Evolutionary conservation across 306 rosid genomes (phyloP).

Genomic region (Canavalia gladiata): DNA sequence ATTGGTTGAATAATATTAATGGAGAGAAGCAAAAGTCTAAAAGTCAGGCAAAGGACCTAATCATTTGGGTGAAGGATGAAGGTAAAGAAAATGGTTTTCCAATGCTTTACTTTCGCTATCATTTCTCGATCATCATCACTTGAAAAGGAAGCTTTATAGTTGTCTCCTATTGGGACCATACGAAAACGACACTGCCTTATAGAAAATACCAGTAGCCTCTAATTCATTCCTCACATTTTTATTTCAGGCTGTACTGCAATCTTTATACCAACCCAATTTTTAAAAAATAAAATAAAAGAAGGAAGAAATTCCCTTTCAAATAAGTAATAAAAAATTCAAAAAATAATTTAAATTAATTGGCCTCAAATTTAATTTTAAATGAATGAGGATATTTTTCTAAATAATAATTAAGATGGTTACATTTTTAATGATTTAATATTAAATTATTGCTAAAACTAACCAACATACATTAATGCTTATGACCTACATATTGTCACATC

Average conservation of each 20-base stretch:
- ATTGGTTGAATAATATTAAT: constrained; percentile 18
- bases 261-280: neutral
- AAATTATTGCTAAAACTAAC: neutral
- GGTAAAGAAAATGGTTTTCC: constrained; percentile 54
- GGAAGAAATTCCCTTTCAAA: neutral
- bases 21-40: constrained; percentile 50
- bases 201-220: constrained; percentile 44
- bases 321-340: neutral
- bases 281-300: no score
- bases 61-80: constrained; percentile 69
- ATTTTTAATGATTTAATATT: neutral
- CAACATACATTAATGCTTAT: neutral
- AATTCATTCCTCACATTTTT: constrained; percentile 7
- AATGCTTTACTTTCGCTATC: constrained; percentile 68
- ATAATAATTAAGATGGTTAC: neutral
- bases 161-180: constrained; percentile 56
- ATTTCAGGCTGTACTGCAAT: neutral
- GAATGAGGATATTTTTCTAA: neutral
- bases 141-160: constrained; percentile 78
- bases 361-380: neutral
- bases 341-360: neutral
- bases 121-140: constrained; percentile 72
- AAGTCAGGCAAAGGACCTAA: constrained; percentile 55
- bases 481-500: constrained; percentile 11
- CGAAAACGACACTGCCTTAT: constrained; percentile 58